Evolutionary conservation across 805 yeast species (phyloP).

Genomic region (Sungouiozyma ichnusensis): DNA sequence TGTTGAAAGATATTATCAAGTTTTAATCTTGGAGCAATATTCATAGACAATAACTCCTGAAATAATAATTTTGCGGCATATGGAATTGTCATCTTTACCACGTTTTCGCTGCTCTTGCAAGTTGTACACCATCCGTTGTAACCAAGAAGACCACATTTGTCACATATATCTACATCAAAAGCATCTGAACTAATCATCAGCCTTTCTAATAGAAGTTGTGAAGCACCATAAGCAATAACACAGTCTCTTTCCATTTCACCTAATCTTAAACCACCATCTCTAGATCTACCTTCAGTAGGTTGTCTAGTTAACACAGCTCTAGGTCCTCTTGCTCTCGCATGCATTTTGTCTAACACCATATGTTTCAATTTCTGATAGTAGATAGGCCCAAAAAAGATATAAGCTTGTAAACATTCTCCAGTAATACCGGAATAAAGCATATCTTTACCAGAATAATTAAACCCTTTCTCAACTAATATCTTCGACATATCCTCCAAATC

Average conservation of each 20-base stretch:
- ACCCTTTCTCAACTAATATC: constrained; percentile 82
- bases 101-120: constrained; percentile 78
- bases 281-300: constrained; percentile 97
- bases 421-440: constrained; percentile 96
- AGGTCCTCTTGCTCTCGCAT: constrained; percentile 98
- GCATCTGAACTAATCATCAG: constrained; percentile 96
- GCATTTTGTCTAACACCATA: constrained; percentile 99
- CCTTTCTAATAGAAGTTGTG: constrained; percentile 85
- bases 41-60: constrained; percentile 98
- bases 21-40: constrained; percentile 91
- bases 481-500: constrained; percentile 90
- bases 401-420: constrained; percentile 94
- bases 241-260: constrained; percentile 99
- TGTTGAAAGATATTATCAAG: constrained; percentile 73
- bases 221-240: constrained; percentile 98
- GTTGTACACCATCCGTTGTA: constrained; percentile 97
- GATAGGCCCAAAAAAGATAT: constrained; percentile 96
- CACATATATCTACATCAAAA: constrained; percentile 92
- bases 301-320: constrained; percentile 96
- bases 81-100: constrained; percentile 91
- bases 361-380: constrained; percentile 97
- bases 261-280: constrained; percentile 97
- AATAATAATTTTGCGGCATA: constrained; percentile 96
- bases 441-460: constrained; percentile 91
- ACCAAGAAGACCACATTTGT: constrained; percentile 92